Evolutionary conservation across 352 stramenopile genomes (phyloP), one percentile per base, ranked within the genome.

Genomic region (Aphanomyces astaci): DNA sequence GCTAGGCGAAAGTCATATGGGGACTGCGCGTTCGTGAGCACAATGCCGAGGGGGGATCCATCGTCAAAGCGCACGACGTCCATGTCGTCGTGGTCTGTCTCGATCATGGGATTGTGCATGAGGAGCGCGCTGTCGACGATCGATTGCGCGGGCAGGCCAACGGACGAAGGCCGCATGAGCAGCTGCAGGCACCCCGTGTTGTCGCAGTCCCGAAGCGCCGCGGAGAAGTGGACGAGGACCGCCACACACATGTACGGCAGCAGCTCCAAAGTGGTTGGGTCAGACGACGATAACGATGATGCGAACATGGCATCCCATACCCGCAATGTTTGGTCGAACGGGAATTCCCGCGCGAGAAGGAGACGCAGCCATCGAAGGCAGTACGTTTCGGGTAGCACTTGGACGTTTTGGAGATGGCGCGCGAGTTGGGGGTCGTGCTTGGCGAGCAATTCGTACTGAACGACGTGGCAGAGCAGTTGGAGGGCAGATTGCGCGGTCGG

Each of bases 351-450:
- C n/a, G 82, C 82, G 48, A 94, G 84, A 1, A 94, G 56, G 27
- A 94, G 75, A 0, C 86, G 86, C 17, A 92, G 78, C 86, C 86
- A 94, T 10, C 86, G 77, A 19, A 92, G 71, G 30, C 86, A 92
- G 71, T 94, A 92, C 32, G 82, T 92, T 60, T 92, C 82, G 0
- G 86, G 86, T 0, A 88, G 75, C 54, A 92, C 89, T 10, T 92
- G 81, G 40, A 92, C 70, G 65, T 94, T 89, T 52, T 88, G 76
- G 9, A 94, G 64, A 31, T 94, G 84, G 43, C 88, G 91, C 55
- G 82, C 89, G 22, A 94, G 64, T 51, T 94, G 81, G n/a, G 86
- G 86, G 25, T 94, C 84, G 25, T 82, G 88, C 57, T 92, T 78
- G 45, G 88, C 76, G 39, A 93, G 63, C 3, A 93, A 46, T 45